Conservation (phyloP, 371 early-diverging fungal genomes). For the Syncephalastrum sp. region DNA sequence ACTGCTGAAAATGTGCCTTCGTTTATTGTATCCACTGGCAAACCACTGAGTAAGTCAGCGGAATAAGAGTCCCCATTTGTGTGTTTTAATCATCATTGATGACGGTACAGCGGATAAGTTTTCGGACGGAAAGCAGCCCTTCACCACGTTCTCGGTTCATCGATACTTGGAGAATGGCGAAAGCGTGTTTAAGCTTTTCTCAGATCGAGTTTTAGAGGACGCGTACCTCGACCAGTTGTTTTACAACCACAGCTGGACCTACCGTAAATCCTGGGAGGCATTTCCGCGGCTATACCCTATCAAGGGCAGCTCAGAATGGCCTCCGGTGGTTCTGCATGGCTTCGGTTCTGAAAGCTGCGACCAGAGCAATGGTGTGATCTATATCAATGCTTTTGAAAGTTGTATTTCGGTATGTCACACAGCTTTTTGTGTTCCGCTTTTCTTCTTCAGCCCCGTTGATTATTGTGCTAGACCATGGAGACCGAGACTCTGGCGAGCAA, state of each 20-base stretch:
- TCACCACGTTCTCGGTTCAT: conserved; percentile 52
- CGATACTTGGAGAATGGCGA: conserved; percentile 45
- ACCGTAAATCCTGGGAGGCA: conserved; percentile 63
- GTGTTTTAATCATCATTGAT: background rate
- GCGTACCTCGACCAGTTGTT: conserved; percentile 50
- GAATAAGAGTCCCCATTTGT: background rate
- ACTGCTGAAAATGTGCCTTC: conserved; percentile 41
- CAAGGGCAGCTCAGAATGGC: conserved; percentile 10
- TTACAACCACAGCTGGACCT: conserved; percentile 50
- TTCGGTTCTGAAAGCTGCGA: conserved; percentile 16
- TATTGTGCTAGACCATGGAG: conserved; percentile 59
- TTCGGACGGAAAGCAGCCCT: conserved; percentile 35
- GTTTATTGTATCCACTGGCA: conserved; percentile 55
- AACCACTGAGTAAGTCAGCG: conserved; percentile 20
- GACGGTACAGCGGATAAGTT: conserved; percentile 19
- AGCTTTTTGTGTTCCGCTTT: background rate
- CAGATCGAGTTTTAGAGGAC: conserved; percentile 30
- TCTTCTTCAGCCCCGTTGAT: conserved; percentile 1
- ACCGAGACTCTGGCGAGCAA: conserved; percentile 60
- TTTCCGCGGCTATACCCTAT: conserved; percentile 60
- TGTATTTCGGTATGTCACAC: conserved; percentile 53
- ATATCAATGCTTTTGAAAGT: conserved; percentile 61
- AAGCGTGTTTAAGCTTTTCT: conserved; percentile 62
- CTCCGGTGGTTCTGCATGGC: conserved; percentile 26
- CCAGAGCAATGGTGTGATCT: conserved; percentile 47